Base-by-base conservation (phyloP, 176 grass and related monocot species). In the Musa troglodytarum region DNA sequence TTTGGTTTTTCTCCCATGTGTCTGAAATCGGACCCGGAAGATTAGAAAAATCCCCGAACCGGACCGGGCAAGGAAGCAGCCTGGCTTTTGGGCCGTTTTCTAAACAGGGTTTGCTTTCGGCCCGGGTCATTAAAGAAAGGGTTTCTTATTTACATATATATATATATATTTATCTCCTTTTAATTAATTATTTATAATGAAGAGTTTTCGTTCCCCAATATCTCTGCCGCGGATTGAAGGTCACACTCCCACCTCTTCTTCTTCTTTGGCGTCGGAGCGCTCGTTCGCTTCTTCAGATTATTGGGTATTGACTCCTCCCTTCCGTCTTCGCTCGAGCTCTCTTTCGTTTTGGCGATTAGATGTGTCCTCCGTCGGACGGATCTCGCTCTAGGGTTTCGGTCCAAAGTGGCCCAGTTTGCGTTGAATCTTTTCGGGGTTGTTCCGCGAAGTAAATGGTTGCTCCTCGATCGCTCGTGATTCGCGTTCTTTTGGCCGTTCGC, bases 161-260 rank as follows among this genome's bases (percentile, higher is more conserved):
- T 26, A 28, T 28, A 28, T 28, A 28, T 28, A 28, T 26, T 1
- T 28, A 28, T 28, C 26, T 28, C 2, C 26, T 28, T 43, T 43
- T 43, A 43, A 43, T 43, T 43, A 43, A 0, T 43, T 5, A 6
- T 43, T 43, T 43, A 43, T 43, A 43, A 43, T 43, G 34, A 43
- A 43, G 4, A 43, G 34, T 43, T 43, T 43, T 4, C 34, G 34
- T 43, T 43, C 34, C 4, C 34, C 34, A 43, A 4, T 43, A 43
- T 61, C 57, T 61, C 19, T 61, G 57, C n/a, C 57, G 57, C 57
- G 57, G 57, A 61, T 61, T 61, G 57, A 19, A 61, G 57, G 57
- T 7, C 16, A n/a, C 57, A 61, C 57, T 61, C 57, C 15, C 57
- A 19, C 57, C 57, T 21, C 57, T 20, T 43, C 34, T 43, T 43